Base-by-base conservation (phyloP, 163 green algal genomes). In the Chlamydomonas reinhardtii region DNA sequence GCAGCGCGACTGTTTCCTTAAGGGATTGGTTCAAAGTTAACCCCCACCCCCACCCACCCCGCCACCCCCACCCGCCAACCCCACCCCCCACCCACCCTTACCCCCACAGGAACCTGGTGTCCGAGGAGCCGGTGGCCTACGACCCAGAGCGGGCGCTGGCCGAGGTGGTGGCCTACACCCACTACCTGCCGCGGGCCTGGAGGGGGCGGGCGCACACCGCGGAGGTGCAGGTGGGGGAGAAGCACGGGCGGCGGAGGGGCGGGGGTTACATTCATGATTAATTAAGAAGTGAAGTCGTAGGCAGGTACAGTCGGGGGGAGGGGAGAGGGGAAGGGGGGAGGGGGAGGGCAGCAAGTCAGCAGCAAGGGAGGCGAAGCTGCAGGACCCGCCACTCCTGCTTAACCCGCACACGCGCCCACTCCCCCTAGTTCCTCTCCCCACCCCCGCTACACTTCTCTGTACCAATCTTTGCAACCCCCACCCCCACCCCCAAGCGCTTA, bases 161-260 rank as follows among this genome's bases (percentile, higher is more conserved):
- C n/a, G 93, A 97, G 82, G 91, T 98, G 37, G 87, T 96, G 61
- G 73, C 90, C 22, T 93, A 98, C 93, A 99, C 97, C 16, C 97
- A 99, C 94, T 96, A 97, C 93, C 91, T 98, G 76, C 97, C 97
- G 9, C 92, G 92, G 24, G 93, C 97, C 87, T 99, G 97, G 97
- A 90, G 96, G 0, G 93, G 94, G 0, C 87, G 93, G n/a, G 91
- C 96, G 94, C 93, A 98, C 92, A 90, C 89, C 54, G 72, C 92
- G 91, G 90, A 97, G 97, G 82, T 96, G 69, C 92, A 93, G 85
- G 77, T 86, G 79, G 34, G 79, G 1, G 17, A 54, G 54, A 48
- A 2, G 29, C n/a, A n/a, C n/a, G 48, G 37, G 52, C n/a, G 27
- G 62, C 15, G 15, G 72, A 1, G 73, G 31, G n/a, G 17, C 11